Percentiles rank a stretch among this genome's conserved stretches.
Conservation (phyloP, 2,329 filamentous ascomycete genomes). For the Acephala macrosclerotiorum region DNA sequence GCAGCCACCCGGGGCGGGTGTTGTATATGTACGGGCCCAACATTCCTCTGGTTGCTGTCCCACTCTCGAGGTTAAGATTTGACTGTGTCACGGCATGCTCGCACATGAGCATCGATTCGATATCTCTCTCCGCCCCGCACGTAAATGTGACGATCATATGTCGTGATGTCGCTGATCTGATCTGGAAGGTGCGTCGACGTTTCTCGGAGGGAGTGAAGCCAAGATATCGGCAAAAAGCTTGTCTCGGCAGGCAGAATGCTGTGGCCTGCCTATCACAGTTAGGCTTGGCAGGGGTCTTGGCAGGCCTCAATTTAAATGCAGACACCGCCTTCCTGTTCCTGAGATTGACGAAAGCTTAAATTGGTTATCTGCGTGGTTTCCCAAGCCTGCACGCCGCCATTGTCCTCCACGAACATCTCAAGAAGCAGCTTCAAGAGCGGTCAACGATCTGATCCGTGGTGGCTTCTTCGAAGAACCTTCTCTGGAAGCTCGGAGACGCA, state of each 20-base stretch:
- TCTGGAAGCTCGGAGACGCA: too few species aligned
- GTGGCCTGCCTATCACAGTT: slow-evolving; percentile 2
- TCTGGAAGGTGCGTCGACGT: not conserved
- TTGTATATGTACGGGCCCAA: not conserved
- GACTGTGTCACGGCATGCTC: not conserved
- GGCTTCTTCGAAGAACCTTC: too few species aligned
- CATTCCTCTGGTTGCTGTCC: not conserved
- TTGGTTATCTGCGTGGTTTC: too few species aligned
- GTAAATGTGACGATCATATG: not conserved
- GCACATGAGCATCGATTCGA: not conserved
- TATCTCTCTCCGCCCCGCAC: not conserved
- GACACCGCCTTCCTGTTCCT: slow-evolving; percentile 6
- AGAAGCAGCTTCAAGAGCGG: too few species aligned
- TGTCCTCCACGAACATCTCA: too few species aligned
- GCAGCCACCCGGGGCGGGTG: not conserved
- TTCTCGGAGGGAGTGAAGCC: not conserved
- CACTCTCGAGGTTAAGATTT: not conserved
- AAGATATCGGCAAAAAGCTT: not conserved
- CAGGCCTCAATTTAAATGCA: not conserved
- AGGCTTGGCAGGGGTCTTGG: not conserved
- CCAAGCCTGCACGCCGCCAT: too few species aligned
- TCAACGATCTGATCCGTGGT: too few species aligned
- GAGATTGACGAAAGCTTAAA: too few species aligned
- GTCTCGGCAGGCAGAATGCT: not conserved
- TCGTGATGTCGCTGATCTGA: not conserved